Evolutionary conservation across 441 rosid genomes (phyloP), one percentile per base, ranked within the genome.

Genomic region (Erodium trifolium): DNA sequence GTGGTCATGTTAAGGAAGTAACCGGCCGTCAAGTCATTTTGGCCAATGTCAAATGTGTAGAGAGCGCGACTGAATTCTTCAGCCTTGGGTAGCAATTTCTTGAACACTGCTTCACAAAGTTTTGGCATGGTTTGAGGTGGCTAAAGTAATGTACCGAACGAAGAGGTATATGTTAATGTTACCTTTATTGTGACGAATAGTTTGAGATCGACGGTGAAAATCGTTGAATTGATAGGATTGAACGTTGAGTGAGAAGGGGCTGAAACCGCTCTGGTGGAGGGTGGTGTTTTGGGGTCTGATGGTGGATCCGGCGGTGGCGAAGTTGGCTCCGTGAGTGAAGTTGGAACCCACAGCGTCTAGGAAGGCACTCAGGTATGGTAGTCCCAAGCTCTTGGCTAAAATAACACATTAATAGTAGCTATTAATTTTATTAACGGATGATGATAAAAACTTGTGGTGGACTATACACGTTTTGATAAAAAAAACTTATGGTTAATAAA

Each of bases 21-120:
- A 14, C 76, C 91, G 0, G 91, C 72, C 0, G 94, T 81, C 51
- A 92, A 88, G 76, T 92, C 96, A 71, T 92, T 92, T 73, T 92
- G 96, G 11, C 96, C 97, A 5, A 92, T 87, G 71, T 92, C 97
- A 31, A 92, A 85, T 4, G 92, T 83, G 84, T 92, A 86, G 70
- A 92, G 76, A 3, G 88, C 96, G 3, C 39, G 55, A 0, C 86
- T 77, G 78, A 90, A 90, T 67, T 66, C 67, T 23, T 79, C 79
- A n/a, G 76, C 77, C 72, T 76, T 81, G 2, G 91, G 92, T 75
- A 90, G 39, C 41, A 86, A 35, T 4, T 75, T 74, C 11, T 63
- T 41, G 53, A 67, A 86, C 13, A 85, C 47, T 5, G 86, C 87
- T 82, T 9, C n/a, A 47, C n/a, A 3, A 11, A 47, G 11, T 2